Evolutionary conservation across 257 asterid species (phyloP).

Genomic region (Nicotiana undulata): DNA sequence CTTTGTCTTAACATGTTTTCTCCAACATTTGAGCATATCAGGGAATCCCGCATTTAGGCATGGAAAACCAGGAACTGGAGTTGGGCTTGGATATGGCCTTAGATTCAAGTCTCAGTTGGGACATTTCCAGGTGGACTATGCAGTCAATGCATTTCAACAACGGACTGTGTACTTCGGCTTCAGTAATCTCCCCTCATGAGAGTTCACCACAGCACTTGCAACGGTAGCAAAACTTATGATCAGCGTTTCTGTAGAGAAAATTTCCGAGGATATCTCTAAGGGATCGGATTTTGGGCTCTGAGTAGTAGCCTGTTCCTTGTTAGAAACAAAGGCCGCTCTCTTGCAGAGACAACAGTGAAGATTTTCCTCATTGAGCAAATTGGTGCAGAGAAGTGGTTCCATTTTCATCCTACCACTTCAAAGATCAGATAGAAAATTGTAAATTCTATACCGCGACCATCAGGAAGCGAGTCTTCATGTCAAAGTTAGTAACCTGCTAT

Average conservation of each 20-base stretch:
- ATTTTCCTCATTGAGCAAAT: background rate
- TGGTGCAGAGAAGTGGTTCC: background rate
- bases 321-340: background rate
- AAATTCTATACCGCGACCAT: background rate
- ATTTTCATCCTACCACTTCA: background rate
- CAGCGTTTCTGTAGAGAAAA: background rate
- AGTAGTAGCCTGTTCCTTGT: background rate
- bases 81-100: constrained; percentile 78
- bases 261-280: background rate
- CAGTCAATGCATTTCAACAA: constrained; percentile 71
- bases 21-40: constrained; percentile 11
- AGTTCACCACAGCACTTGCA: background rate
- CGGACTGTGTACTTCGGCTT: constrained; percentile 71
- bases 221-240: background rate
- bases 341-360: background rate
- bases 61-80: constrained; percentile 86
- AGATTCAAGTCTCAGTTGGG: constrained; percentile 78
- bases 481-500: background rate
- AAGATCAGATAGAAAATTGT: background rate
- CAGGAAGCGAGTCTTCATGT: background rate
- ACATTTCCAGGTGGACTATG: constrained; percentile 74
- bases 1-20: background rate
- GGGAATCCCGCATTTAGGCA: constrained; percentile 88
- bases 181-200: constrained; percentile 49
- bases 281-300: background rate